A percentile compares a stretch with the other conserved stretches of the same genome.
phyloP scores from a whole-genome alignment of 345 rosid genomes.

The Populus deltoides region DNA sequence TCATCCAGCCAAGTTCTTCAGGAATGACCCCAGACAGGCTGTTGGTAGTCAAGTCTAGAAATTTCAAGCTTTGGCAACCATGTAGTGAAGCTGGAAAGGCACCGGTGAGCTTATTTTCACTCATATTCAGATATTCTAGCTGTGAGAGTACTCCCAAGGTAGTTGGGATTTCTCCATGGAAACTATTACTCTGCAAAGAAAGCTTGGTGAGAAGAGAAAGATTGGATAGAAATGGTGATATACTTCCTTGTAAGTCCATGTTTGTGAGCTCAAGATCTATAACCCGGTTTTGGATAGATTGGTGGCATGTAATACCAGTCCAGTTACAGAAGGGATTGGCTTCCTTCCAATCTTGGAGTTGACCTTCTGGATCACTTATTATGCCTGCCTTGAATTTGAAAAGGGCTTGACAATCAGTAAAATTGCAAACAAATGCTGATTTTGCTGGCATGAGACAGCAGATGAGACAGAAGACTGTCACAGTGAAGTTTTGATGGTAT shows the following conservation, averaged over 20 bases:
- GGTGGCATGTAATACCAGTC: conserved; percentile 15
- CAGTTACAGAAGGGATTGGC: conserved; percentile 10
- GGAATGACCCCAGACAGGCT: conserved; percentile 6
- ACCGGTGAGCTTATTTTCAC: background rate
- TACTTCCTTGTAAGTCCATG: conserved; percentile 2
- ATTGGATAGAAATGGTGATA: conserved; percentile 16
- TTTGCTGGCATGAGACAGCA: background rate
- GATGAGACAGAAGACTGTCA: conserved; percentile 1
- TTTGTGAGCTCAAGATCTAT: background rate
- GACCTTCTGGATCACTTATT: conserved; percentile 2
- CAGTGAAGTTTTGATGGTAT: background rate
- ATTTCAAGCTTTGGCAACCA: conserved; percentile 3
- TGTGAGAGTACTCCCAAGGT: background rate
- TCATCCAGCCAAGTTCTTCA: background rate
- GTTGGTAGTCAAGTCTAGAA: background rate
- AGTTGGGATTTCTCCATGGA: conserved; percentile 8
- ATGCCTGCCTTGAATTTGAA: conserved; percentile 14
- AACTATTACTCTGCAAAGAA: conserved; percentile 4
- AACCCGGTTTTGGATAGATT: conserved; percentile 3
- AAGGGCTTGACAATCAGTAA: conserved; percentile 14
- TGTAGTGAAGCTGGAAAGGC: background rate
- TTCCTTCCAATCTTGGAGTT: conserved; percentile 8
- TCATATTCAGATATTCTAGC: conserved; percentile 1
- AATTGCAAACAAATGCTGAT: conserved; percentile 1
- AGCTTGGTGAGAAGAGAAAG: conserved; percentile 10